Evolutionary conservation across 495 filamentous ascomycete species (phyloP), one percentile per base, ranked within the genome.

Genomic region (Chlorociboria aeruginascens): DNA sequence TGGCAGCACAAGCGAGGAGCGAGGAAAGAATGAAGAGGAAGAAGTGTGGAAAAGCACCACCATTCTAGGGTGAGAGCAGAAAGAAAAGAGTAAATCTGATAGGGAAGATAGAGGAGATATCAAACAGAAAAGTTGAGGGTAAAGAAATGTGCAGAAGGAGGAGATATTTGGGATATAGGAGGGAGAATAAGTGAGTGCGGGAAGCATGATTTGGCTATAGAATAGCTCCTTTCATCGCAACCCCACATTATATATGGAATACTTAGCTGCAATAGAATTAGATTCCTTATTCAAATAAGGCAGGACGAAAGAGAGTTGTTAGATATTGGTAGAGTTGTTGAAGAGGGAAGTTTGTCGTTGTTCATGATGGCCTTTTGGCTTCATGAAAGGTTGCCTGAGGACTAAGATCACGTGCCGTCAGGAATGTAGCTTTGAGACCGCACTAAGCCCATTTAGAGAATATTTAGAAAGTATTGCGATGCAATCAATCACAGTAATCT

Each of bases 1-100:
- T 16, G 50, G 50, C 32, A 50, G 40, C 42, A 25, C 43, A 57
- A 57, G 50, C 50, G 50, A 52, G 49, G n/a, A 10, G 16, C 16
- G 20, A 40, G 44, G 10, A 8, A 25, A 16, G 28, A 10, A 9
- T 17, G 28, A 37, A n/a, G n/a, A 33, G 32, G 41, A 29, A 31
- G 20, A 29, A 46, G 34, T 50, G 47, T 14, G 40, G 45, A 8
- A 49, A 45, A 53, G 43, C 42, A 52, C 39, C 48, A 48, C 42
- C 25, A 54, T 35, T 20, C 46, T 11, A 11, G 14, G n/a, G 11
- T 32, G 25, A 29, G 46, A 43, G 25, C 6, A 25, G 8, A 11
- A 7, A 41, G 30, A 43, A 40, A 46, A 9, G 12, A 4, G 37
- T 34, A 37, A 16, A 48, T 10, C 14, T 9, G 32, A 39, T 37